Percentiles rank a stretch among this genome's conserved stretches.
Conservation (phyloP, 106 monocot genomes). For the Ottelia alismoides region DNA sequence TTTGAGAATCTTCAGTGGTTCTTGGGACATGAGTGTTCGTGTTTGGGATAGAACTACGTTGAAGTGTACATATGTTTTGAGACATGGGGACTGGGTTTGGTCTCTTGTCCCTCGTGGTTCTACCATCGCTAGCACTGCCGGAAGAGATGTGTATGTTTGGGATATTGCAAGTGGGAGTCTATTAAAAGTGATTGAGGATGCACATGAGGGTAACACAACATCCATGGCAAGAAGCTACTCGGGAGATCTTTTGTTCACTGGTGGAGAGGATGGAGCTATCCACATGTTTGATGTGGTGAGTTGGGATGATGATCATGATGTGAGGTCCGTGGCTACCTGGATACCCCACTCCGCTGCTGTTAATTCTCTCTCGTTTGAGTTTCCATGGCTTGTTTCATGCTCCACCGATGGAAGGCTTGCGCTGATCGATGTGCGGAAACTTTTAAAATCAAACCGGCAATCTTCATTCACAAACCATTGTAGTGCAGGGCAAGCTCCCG, state of each 20-base stretch:
- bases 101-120: slow-evolving; percentile 41
- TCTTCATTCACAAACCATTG: slow-evolving; percentile 1
- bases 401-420: slow-evolving; percentile 69
- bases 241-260: slow-evolving; percentile 66
- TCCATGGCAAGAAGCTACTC: slow-evolving; percentile 43
- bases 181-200: slow-evolving; percentile 16
- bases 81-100: slow-evolving; percentile 78
- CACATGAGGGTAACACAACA: slow-evolving; percentile 41
- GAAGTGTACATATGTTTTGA: slow-evolving; percentile 45
- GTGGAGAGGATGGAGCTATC: slow-evolving; percentile 65
- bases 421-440: slow-evolving; percentile 66
- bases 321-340: slow-evolving; percentile 38
- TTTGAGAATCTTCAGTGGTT: slow-evolving; percentile 63
- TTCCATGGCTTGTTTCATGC: slow-evolving; percentile 79
- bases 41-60: slow-evolving; percentile 44
- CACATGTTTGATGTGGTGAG: slow-evolving; percentile 38
- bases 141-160: slow-evolving; percentile 57
- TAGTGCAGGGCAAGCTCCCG: slow-evolving; percentile 3
- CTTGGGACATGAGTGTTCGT: slow-evolving; percentile 78
- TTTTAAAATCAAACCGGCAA: slow-evolving; percentile 15
- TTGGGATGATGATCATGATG: slow-evolving; percentile 6
- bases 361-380: slow-evolving; percentile 70
- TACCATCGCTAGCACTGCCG: slow-evolving; percentile 59
- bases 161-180: slow-evolving; percentile 29
- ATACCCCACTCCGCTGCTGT: slow-evolving; percentile 45